phyloP scores from a whole-genome alignment of 768 basidiomycete species.

The Dictyophora rubrovolvata region DNA sequence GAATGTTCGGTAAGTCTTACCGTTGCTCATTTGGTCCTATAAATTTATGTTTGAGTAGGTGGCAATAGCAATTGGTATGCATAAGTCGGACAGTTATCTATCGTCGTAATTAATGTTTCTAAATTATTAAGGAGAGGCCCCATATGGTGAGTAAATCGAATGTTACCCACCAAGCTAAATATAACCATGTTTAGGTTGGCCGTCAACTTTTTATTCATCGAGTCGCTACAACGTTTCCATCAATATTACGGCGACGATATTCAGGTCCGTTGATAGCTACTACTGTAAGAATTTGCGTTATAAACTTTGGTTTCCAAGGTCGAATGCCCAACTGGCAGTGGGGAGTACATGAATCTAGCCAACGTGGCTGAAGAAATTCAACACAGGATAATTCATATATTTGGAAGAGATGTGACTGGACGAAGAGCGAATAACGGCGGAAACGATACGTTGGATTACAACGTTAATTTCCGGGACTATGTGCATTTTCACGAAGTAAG shows the following conservation, averaged over 20 bases:
- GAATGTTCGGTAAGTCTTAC: constrained; percentile 77
- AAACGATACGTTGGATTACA: constrained; percentile 73
- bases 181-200: constrained; percentile 58
- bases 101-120: not conserved
- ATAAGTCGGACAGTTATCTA: not conserved
- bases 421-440: constrained; percentile 88
- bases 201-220: constrained; percentile 91
- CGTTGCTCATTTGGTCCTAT: not conserved
- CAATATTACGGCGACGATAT: constrained; percentile 93
- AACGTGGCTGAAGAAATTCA: constrained; percentile 96
- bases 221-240: constrained; percentile 93
- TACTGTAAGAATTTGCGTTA: not conserved
- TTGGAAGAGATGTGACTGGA: constrained; percentile 83
- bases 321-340: constrained; percentile 93
- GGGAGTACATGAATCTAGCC: constrained; percentile 95
- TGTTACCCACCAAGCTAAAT: not conserved
- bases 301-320: constrained; percentile 30
- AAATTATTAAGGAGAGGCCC: constrained; percentile 13
- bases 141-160: constrained; percentile 12
- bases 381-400: constrained; percentile 98
- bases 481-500: constrained; percentile 89
- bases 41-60: not conserved
- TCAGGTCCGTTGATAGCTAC: constrained; percentile 31
- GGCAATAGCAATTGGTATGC: constrained; percentile 28
- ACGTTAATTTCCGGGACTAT: constrained; percentile 95